Conservation (phyloP, 148 eudicot genomes). For the Selenicereus undatus region DNA sequence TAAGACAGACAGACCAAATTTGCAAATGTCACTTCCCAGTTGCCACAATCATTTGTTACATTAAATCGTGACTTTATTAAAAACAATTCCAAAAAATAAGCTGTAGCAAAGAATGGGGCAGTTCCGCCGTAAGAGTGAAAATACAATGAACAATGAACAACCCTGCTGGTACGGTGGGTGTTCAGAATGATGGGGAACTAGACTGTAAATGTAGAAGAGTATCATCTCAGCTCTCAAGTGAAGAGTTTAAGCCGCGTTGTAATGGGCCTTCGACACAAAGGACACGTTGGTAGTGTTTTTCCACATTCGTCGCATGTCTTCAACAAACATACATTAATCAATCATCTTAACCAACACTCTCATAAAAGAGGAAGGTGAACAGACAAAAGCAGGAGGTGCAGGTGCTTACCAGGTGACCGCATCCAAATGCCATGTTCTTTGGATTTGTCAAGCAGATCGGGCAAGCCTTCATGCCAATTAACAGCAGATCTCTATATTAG, state of each 20-base stretch:
- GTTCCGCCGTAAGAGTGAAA: no score
- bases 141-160: no score
- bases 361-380: no score
- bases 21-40: not conserved
- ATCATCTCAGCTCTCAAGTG: slow-evolving; percentile 21
- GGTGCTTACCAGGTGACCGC: slow-evolving; percentile 75
- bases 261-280: slow-evolving; percentile 60
- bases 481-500: not conserved
- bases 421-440: slow-evolving; percentile 82
- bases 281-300: slow-evolving; percentile 46
- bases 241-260: slow-evolving; percentile 53
- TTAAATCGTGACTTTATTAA: not conserved
- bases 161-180: no score
- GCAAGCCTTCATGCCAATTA: slow-evolving; percentile 32
- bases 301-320: slow-evolving; percentile 82
- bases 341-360: slow-evolving; percentile 5
- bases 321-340: not conserved
- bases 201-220: no score
- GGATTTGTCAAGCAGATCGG: slow-evolving; percentile 78
- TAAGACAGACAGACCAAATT: no score
- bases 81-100: not conserved
- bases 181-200: no score
- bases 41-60: not conserved
- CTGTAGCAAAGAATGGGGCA: not conserved
- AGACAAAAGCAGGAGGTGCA: not conserved